These are phyloP conservation scores for Pontederia paniculata DNA, from an alignment of 176 grass and related monocot species.

Conservation along the genomic window DNA sequence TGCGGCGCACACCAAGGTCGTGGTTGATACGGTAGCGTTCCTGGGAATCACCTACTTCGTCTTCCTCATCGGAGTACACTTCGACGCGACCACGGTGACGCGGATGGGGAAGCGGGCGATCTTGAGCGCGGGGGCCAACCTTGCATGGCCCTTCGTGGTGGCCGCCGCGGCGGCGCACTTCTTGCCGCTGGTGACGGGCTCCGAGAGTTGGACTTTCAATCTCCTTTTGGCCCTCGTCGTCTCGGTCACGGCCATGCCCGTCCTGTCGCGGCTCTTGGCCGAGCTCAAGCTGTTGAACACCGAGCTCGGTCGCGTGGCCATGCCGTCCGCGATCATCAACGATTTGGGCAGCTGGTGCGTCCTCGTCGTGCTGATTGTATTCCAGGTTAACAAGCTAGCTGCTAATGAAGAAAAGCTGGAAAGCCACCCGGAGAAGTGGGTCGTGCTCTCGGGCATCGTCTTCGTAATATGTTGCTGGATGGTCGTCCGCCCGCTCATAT, in stretches of 20 bases:
- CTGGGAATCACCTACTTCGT: neutral
- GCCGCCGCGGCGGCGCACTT: neutral
- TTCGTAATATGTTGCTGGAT: constrained; percentile 5
- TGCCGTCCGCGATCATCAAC: neutral
- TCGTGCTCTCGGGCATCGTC: constrained; percentile 13
- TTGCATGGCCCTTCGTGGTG: neutral
- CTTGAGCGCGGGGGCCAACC: neutral
- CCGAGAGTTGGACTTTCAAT: too few relatives aligned
- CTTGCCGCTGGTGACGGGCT: neutral
- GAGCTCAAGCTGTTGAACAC: constrained; percentile 7
- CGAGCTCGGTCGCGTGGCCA: neutral
- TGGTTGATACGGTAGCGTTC: neutral
- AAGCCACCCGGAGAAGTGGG: neutral
- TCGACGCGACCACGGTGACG: neutral
- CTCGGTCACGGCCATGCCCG: neutral
- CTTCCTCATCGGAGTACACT: neutral
- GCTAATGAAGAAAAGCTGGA: neutral
- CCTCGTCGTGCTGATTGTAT: neutral
- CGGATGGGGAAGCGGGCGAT: neutral
- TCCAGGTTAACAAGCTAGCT: too few relatives aligned
- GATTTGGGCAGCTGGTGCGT: neutral
- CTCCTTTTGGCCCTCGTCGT: neutral
- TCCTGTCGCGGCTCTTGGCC: neutral
- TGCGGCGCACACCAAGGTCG: too few relatives aligned
- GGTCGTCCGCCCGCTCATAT: constrained; percentile 20